A percentile compares a stretch with the other conserved stretches of the same genome.
phyloP scores from a whole-genome alignment of 371 early-diverging fungal species.

The Funneliformis caledonium region DNA sequence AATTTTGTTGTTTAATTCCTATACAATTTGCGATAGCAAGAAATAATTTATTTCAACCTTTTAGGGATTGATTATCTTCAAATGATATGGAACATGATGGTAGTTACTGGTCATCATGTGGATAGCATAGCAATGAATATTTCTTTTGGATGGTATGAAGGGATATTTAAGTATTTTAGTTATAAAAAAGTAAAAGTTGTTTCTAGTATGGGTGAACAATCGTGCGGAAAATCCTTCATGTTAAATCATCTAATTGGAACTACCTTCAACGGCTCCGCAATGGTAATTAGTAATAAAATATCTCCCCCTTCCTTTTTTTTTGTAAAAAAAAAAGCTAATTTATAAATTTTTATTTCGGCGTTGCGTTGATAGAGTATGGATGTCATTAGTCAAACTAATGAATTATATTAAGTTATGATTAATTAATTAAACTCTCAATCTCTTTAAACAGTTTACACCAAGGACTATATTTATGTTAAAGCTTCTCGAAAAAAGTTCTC shows the following conservation, averaged over 20 bases:
- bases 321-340: not conserved
- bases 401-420: not conserved
- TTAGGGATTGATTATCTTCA: constrained; percentile 23
- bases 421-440: not conserved
- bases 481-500: not conserved
- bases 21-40: constrained; percentile 22
- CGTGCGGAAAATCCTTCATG: constrained; percentile 21
- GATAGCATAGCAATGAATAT: constrained; percentile 1
- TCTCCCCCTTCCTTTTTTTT: not conserved
- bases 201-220: constrained; percentile 42
- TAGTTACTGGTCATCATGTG: not conserved
- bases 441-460: not conserved
- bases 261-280: constrained; percentile 36
- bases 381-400: constrained; percentile 13
- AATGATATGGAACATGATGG: not conserved
- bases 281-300: not conserved
- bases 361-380: constrained; percentile 31
- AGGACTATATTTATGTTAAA: constrained; percentile 15
- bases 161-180: constrained; percentile 29
- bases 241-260: constrained; percentile 35
- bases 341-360: not conserved
- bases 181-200: constrained; percentile 33
- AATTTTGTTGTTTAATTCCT: constrained; percentile 12
- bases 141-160: constrained; percentile 27
- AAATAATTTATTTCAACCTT: constrained; percentile 10